Evolutionary conservation across 345 rosid species (phyloP).

Genomic region (Hibiscus syriacus): DNA sequence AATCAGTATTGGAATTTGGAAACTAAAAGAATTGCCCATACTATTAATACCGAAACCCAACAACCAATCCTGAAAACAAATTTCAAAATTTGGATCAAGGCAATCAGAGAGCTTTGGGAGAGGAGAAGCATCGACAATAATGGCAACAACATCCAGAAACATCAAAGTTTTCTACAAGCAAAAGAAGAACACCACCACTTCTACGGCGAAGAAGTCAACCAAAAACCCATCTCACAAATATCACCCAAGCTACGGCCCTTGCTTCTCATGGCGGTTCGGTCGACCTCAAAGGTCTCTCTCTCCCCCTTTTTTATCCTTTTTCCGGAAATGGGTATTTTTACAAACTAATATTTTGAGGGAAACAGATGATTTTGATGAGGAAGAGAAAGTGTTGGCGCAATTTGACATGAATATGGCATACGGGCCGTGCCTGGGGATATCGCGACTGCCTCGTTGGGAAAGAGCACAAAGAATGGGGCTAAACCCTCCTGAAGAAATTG

Average conservation of each 20-base stretch:
- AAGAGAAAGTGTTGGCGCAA: conserved; percentile 50
- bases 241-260: conserved; percentile 40
- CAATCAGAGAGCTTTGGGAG: not conserved
- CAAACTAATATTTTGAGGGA: not conserved
- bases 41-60: not conserved
- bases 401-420: conserved; percentile 82
- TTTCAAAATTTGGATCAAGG: conserved; percentile 14
- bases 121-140: conserved; percentile 2
- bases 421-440: conserved; percentile 81
- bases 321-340: not conserved
- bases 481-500: conserved; percentile 55
- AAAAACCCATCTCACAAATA: conserved; percentile 28
- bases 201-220: not conserved
- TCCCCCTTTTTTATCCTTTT: not conserved
- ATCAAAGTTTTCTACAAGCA: not conserved
- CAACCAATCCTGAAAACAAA: not conserved
- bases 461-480: conserved; percentile 65
- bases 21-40: not conserved
- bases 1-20: not conserved
- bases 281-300: conserved; percentile 42
- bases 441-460: conserved; percentile 59
- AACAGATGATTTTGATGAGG: conserved; percentile 37
- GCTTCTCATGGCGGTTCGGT: conserved; percentile 47
- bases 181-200: not conserved
- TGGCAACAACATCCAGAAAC: not conserved